Evolutionary conservation across 306 rosid species (phyloP).

Genomic region (Prunus armeniaca): DNA sequence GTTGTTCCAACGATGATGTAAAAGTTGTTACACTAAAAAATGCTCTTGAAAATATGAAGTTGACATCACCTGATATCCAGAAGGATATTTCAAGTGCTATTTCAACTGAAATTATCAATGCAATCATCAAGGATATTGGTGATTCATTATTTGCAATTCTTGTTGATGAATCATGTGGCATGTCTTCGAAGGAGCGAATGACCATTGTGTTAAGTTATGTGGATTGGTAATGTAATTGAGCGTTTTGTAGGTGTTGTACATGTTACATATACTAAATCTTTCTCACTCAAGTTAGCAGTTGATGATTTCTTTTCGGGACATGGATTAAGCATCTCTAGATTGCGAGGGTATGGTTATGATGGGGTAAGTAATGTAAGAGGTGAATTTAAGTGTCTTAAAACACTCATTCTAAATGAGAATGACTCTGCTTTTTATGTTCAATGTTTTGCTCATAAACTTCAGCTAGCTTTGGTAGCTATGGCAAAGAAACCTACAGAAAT

Average conservation of each 20-base stretch:
- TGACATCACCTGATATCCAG: neutral
- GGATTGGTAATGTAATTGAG: neutral
- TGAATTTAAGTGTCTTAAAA: neutral
- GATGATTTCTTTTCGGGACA: neutral
- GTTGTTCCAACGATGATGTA: neutral
- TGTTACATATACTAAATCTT: neutral
- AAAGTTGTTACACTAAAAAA: neutral
- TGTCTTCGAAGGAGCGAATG: neutral
- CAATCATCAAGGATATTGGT: neutral
- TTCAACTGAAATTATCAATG: neutral
- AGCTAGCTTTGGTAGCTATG: no score
- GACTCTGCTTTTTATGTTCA: no score
- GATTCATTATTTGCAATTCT: neutral
- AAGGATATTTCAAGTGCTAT: neutral
- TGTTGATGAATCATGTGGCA: neutral
- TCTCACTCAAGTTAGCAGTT: neutral
- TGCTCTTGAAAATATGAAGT: neutral
- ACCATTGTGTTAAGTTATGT: neutral
- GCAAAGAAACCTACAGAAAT: neutral
- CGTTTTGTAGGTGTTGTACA: neutral
- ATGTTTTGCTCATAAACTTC: no score
- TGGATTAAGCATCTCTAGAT: neutral
- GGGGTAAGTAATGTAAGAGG: neutral
- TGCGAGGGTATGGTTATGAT: conserved; percentile 9
- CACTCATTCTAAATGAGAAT: neutral